phyloP scores from a whole-genome alignment of 495 filamentous ascomycete genomes.

The Daldinia loculata region DNA sequence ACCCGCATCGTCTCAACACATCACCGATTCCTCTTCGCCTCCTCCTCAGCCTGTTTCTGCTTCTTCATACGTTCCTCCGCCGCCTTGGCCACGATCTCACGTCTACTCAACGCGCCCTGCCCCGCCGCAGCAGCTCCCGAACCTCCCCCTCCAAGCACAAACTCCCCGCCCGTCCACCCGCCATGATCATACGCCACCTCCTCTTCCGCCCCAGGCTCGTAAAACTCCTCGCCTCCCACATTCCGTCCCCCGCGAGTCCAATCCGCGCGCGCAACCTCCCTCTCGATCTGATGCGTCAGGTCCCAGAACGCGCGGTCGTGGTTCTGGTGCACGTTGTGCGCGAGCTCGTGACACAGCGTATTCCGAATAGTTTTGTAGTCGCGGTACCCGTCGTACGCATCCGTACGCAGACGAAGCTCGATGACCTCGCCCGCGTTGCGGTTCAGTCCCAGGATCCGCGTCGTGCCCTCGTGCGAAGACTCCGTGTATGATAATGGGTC shows the following conservation, averaged over 20 bases:
- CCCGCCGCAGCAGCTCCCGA: constrained; percentile 29
- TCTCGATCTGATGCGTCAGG: constrained; percentile 83
- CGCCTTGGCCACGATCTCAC: constrained; percentile 78
- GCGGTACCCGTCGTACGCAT: constrained; percentile 92
- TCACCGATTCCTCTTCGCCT: constrained; percentile 13
- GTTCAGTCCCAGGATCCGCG: constrained; percentile 86
- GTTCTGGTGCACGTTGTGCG: constrained; percentile 85
- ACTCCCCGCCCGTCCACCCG: constrained; percentile 89
- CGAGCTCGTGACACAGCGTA: constrained; percentile 93
- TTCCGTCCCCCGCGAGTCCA: constrained; percentile 73
- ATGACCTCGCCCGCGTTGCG: constrained; percentile 89
- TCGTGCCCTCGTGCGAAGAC: constrained; percentile 67
- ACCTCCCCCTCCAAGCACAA: constrained; percentile 73
- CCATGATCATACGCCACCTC: constrained; percentile 75
- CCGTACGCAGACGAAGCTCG: constrained; percentile 87
- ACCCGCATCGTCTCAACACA: background rate
- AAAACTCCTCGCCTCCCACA: constrained; percentile 74
- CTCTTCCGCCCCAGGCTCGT: constrained; percentile 65
- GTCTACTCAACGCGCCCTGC: constrained; percentile 52
- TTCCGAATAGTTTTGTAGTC: constrained; percentile 90
- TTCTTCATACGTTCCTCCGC: constrained; percentile 76
- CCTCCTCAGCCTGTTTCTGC: constrained; percentile 53
- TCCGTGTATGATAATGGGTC: constrained; percentile 82
- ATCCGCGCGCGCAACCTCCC: constrained; percentile 81
- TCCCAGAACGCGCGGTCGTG: constrained; percentile 93